Conservation (phyloP, 768 basidiomycete genomes). For the Sistotremastrum niveocremeum region DNA sequence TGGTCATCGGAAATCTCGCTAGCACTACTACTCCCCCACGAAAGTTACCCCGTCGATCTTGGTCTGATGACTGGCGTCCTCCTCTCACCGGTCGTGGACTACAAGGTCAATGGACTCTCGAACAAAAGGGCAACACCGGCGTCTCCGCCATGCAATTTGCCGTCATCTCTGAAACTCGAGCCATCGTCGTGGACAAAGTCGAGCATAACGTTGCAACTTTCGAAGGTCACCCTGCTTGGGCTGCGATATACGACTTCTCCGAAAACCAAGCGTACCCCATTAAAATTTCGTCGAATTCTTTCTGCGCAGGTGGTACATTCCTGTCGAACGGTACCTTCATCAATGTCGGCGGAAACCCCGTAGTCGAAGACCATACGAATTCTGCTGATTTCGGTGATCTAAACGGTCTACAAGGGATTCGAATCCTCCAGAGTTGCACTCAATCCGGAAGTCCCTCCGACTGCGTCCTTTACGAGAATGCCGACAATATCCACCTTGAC, state of each 20-base stretch:
- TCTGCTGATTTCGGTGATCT: conserved; percentile 65
- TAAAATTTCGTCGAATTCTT: conserved; percentile 63
- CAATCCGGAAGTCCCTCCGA: conserved; percentile 11
- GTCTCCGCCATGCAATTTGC: conserved; percentile 69
- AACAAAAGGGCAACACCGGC: conserved; percentile 56
- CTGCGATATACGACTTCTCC: conserved; percentile 54
- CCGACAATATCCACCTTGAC: conserved; percentile 51
- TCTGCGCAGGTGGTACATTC: conserved; percentile 75
- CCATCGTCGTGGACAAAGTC: conserved; percentile 69
- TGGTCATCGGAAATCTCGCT: conserved; percentile 9
- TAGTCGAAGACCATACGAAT: conserved; percentile 47
- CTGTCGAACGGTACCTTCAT: conserved; percentile 64
- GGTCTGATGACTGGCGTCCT: conserved; percentile 3
- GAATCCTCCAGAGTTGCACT: conserved; percentile 57
- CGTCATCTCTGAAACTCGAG: conserved; percentile 55
- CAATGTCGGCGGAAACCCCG: conserved; percentile 74
- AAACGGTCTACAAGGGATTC: conserved; percentile 60
- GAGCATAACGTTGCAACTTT: conserved; percentile 72
- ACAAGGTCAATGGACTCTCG: conserved; percentile 37
- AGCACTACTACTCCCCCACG: conserved; percentile 43
- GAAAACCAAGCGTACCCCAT: conserved; percentile 49
- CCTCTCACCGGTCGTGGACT: neutral
- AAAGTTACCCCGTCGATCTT: conserved; percentile 1
- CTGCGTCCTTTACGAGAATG: conserved; percentile 58
- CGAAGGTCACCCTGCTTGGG: conserved; percentile 72